Base-by-base conservation (phyloP, 176 grass and related monocot species). In the Oryza meyeriana region DNA sequence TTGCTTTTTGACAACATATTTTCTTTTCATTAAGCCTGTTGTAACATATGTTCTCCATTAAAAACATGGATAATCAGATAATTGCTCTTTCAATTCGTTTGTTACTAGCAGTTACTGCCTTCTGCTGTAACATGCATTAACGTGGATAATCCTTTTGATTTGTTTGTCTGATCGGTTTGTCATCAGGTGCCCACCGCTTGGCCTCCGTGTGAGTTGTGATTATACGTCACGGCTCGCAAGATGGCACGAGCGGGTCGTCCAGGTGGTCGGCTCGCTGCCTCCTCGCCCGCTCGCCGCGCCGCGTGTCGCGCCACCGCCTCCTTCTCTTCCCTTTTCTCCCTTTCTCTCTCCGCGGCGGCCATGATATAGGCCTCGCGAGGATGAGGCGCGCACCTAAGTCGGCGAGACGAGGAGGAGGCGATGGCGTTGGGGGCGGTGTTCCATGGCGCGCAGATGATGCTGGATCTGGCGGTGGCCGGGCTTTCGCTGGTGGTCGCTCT, bases 381-480 rank as follows among this genome's bases (percentile, higher is more conserved):
- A 84, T 47, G 69, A 83, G 75, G 62, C 62, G 63, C 69, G 69
- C 61, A n/a, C 36, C 8, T 18, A 29, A 24, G 50, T 50, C 76
- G 50, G 24, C 69, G 26, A 59, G 38, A 5, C 76, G 69, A 71
- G 57, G 77, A 67, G 67, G 22, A n/a, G 35, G 47, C 8, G 50
- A 66, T 63, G 86, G 69, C 65, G 67, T 64, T 95, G 87, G 90
- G 73, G 66, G 55, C 31, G 79, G 25, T 86, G 75, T 74, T 98
- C 64, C 89, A 79, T 76, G 73, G 90, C 25, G 82, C 90, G 67
- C 96, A 90, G 79, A 29, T 85, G 74, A 77, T 83, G 83, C 82
- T 96, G 83, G 93, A 99, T 89, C 89, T 96, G 76, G 85, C 89
- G 17, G 89, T 92, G 22, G 97, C 97, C 3, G 91, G 87, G 59